Percentiles rank a stretch among this genome's conserved stretches.
These are phyloP conservation scores for Moesziomyces antarcticus DNA, from an alignment of 1,284 basidiomycete species.

Conservation along the genomic window DNA sequence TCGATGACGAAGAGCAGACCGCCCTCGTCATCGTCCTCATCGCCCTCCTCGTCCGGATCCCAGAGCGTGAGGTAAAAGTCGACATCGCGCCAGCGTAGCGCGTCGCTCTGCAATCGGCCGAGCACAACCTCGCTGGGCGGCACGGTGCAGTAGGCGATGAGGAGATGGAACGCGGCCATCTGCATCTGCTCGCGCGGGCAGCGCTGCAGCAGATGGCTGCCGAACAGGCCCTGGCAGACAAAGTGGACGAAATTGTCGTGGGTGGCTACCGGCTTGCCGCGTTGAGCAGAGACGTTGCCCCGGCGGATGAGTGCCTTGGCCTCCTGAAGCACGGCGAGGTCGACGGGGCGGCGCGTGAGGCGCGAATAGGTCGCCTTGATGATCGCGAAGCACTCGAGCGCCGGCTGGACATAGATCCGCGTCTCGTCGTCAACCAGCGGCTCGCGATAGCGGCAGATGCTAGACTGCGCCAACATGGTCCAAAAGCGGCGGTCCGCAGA, in stretches of 20 bases:
- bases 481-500: too few relatives aligned
- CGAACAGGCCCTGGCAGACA: neutral
- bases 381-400: too few relatives aligned
- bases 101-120: neutral
- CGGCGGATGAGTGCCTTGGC: neutral
- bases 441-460: too few relatives aligned
- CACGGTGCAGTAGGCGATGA: conserved; percentile 1
- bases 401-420: too few relatives aligned
- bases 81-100: neutral
- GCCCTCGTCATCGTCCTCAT: neutral
- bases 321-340: too few relatives aligned
- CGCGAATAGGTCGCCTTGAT: too few relatives aligned
- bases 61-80: conserved; percentile 4
- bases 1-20: too few relatives aligned
- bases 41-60: neutral
- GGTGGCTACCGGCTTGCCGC: neutral
- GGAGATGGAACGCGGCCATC: neutral
- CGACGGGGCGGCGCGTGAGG: too few relatives aligned
- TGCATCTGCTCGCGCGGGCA: conserved; percentile 3
- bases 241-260: neutral
- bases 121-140: neutral
- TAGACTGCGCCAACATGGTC: too few relatives aligned
- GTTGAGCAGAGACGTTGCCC: neutral
- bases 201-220: conserved; percentile 1
- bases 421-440: too few relatives aligned